Evolutionary conservation across 1,139 yeast species (phyloP).

Genomic region (Sugiyamaella pinicola): DNA sequence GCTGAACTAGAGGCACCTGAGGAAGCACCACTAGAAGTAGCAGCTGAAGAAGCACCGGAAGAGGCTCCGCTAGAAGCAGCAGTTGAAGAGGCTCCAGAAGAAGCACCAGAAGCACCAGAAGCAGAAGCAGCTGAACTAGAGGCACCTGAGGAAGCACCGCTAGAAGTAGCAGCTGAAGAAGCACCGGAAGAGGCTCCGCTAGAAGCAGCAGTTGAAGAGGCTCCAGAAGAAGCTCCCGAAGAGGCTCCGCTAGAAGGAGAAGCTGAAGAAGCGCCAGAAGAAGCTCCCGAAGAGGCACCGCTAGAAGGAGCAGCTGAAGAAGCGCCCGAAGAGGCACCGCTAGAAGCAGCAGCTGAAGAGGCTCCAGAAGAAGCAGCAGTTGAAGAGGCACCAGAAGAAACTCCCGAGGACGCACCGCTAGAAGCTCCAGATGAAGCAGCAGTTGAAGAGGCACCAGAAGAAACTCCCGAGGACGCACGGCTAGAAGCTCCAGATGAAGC

Average conservation of each 20-base stretch:
- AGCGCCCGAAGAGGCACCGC: conserved; percentile 1
- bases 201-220: neutral
- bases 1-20: neutral
- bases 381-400: conserved; percentile 3
- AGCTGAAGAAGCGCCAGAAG: neutral
- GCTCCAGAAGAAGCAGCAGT: neutral
- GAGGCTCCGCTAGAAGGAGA: neutral
- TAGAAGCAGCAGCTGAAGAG: neutral
- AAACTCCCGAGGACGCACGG: neutral
- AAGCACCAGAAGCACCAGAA: neutral
- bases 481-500: neutral
- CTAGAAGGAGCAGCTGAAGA: conserved; percentile 1
- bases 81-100: neutral
- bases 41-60: conserved; percentile 7
- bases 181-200: neutral
- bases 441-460: conserved; percentile 4
- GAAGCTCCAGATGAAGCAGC: neutral
- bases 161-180: neutral
- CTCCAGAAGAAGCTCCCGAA: neutral
- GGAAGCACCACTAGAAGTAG: conserved; percentile 1
- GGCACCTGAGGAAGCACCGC: neutral
- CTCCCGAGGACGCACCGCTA: neutral
- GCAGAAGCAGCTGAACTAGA: neutral
- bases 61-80: neutral
- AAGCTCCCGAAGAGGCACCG: neutral